Conservation (phyloP, 2,329 filamentous ascomycete genomes). For the Acephala macrosclerotiorum region DNA sequence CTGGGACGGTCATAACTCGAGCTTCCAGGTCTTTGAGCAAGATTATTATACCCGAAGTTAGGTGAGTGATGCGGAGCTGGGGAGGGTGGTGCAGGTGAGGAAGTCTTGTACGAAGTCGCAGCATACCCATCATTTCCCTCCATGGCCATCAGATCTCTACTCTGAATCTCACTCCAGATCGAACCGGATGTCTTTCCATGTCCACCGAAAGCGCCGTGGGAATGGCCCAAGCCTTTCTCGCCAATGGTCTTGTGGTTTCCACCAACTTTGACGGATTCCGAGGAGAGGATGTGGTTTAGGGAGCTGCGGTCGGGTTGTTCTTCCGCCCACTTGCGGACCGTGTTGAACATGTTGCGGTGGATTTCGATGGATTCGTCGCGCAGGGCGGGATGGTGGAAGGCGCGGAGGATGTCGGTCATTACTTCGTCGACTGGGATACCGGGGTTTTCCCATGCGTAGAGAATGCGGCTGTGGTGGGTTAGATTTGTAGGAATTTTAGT, state of each 20-base stretch:
- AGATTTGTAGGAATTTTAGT: slow-evolving; percentile 27
- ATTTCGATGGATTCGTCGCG: slow-evolving; percentile 79
- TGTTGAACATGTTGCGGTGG: slow-evolving; percentile 87
- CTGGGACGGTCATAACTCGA: slow-evolving; percentile 32
- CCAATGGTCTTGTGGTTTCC: slow-evolving; percentile 73
- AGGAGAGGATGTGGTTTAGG: slow-evolving; percentile 79
- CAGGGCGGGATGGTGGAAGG: slow-evolving; percentile 90
- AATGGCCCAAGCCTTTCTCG: slow-evolving; percentile 41
- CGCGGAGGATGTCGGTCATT: slow-evolving; percentile 77
- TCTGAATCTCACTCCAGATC: slow-evolving; percentile 68
- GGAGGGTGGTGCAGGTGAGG: slow-evolving; percentile 37
- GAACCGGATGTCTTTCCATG: slow-evolving; percentile 65
- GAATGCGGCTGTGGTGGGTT: slow-evolving; percentile 64
- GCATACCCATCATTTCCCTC: slow-evolving; percentile 54
- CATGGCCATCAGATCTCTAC: slow-evolving; percentile 64
- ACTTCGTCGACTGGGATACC: slow-evolving; percentile 85
- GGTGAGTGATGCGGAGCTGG: slow-evolving; percentile 33
- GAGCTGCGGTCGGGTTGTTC: slow-evolving; percentile 70
- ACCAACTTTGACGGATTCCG: slow-evolving; percentile 82
- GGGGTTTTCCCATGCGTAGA: slow-evolving; percentile 93
- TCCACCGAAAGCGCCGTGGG: slow-evolving; percentile 47
- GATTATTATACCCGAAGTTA: slow-evolving; percentile 39
- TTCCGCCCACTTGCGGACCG: slow-evolving; percentile 82
- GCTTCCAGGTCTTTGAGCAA: slow-evolving; percentile 22
- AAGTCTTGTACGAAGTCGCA: slow-evolving; percentile 30